A percentile compares a stretch with the other conserved stretches of the same genome.
These are phyloP conservation scores for Colletotrichum noveboracense DNA, from an alignment of 2,329 filamentous ascomycete species.

Conservation along the genomic window DNA sequence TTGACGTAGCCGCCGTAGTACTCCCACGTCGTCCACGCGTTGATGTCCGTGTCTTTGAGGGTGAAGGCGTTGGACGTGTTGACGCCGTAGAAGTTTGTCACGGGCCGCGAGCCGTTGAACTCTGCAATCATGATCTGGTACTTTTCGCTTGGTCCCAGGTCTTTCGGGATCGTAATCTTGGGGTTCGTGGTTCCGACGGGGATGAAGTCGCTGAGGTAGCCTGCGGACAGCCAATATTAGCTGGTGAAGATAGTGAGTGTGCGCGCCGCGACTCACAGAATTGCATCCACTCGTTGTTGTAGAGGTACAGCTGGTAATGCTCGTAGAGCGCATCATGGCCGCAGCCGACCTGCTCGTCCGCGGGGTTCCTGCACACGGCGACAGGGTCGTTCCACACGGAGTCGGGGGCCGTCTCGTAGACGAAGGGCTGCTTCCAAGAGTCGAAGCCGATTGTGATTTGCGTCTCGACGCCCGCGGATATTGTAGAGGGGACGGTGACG, in stretches of 20 bases:
- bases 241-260: no score
- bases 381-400: neutral
- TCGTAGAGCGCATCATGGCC: neutral
- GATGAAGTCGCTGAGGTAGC: neutral
- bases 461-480: neutral
- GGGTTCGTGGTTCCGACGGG: neutral
- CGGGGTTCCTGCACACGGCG: conserved; percentile 2
- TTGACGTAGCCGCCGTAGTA: neutral
- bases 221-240: neutral
- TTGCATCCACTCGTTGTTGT: neutral
- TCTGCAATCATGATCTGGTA: neutral
- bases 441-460: conserved; percentile 10
- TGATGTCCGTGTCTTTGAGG: neutral
- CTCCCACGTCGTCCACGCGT: neutral
- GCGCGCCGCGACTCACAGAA: neutral
- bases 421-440: neutral
- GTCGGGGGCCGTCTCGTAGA: neutral
- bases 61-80: neutral
- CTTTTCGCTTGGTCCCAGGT: neutral
- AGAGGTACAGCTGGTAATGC: conserved; percentile 5
- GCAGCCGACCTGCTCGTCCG: neutral
- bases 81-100: neutral
- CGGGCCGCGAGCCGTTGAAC: neutral
- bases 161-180: neutral
- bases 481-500: neutral